Conservation (phyloP, 176 grass and related monocot species). For the Oryza coarctata region DNA sequence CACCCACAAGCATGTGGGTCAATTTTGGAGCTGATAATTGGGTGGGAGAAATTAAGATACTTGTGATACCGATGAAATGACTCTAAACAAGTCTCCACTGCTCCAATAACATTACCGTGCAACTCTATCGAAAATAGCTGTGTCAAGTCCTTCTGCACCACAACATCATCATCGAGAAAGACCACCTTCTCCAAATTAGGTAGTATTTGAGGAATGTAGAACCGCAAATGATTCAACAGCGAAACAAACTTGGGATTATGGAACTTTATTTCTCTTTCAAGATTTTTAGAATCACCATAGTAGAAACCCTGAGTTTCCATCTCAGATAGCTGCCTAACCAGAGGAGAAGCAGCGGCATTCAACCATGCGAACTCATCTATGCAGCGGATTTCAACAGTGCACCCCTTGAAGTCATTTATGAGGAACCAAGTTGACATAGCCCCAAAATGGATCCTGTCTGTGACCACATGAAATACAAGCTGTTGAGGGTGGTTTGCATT, state of each 20-base stretch:
- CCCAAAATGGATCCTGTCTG: conserved; percentile 67
- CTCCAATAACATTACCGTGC: conserved; percentile 95
- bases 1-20: conserved; percentile 94
- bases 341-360: conserved; percentile 67
- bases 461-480: conserved; percentile 98
- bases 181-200: conserved; percentile 94
- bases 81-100: conserved; percentile 97
- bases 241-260: conserved; percentile 63
- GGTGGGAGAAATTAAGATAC: conserved; percentile 93
- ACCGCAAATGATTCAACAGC: conserved; percentile 84
- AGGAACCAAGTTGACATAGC: conserved; percentile 96
- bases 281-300: conserved; percentile 48
- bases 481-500: conserved; percentile 99
- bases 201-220: conserved; percentile 94
- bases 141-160: conserved; percentile 96
- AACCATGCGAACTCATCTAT: conserved; percentile 95
- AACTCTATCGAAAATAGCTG: conserved; percentile 89
- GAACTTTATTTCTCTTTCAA: conserved; percentile 69
- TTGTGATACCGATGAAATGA: conserved; percentile 96
- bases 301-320: conserved; percentile 59
- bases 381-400: conserved; percentile 78
- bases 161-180: conserved; percentile 98
- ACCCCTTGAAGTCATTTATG: conserved; percentile 89
- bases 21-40: conserved; percentile 76
- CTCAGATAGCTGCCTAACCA: conserved; percentile 62